Evolutionary conservation across 306 rosid genomes (phyloP), one percentile per base, ranked within the genome.

Genomic region (Fragaria ananassa): DNA sequence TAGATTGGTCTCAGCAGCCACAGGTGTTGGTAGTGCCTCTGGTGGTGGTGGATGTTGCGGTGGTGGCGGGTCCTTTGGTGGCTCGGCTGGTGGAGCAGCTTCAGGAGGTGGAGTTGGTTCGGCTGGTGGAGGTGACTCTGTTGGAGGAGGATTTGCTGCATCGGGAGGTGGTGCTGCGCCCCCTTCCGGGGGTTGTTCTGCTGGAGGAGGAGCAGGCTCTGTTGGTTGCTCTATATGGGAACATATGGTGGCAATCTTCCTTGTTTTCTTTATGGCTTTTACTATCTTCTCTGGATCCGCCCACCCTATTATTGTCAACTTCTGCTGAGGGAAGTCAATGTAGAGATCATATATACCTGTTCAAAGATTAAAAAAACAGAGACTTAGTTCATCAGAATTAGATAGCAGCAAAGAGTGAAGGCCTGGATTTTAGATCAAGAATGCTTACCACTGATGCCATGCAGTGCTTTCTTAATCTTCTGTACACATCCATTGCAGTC

Each of bases 401-500:
- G 74, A 31, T 25, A 39, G 42, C 42, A 57, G 57, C 10, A 13
- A 46, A 1, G 21, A 47, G 46, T 23, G 72, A 46, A 72, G 41
- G 41, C 25, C 18, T n/a, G 47, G 74, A 19, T 10, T 58, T 42
- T 39, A 17, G 29, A 25, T 47, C 19, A 45, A 4, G 15, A 57
- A 18, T 50, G 64, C 88, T 62, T 78, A 95, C 99, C 99, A 45
- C 83, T 79, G 63, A 95, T 82, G 83, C 91, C 96, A 58, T 80
- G 71, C 19, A 95, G 78, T 17, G 93, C 92, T 79, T 87, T 95
- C 86, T 85, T 95, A 68, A 95, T 88, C 97, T 95, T 92, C 70
- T 88, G 92, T 19, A 89, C 90, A n/a, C 99, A 95, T 9, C 99
- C 97, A 65, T 95, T 92, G 49, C 99, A 95, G 85, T 92, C 97